These are phyloP conservation scores for Phellopilus nigrolimitatus DNA, from an alignment of 1,284 basidiomycete species.

Conservation along the genomic window DNA sequence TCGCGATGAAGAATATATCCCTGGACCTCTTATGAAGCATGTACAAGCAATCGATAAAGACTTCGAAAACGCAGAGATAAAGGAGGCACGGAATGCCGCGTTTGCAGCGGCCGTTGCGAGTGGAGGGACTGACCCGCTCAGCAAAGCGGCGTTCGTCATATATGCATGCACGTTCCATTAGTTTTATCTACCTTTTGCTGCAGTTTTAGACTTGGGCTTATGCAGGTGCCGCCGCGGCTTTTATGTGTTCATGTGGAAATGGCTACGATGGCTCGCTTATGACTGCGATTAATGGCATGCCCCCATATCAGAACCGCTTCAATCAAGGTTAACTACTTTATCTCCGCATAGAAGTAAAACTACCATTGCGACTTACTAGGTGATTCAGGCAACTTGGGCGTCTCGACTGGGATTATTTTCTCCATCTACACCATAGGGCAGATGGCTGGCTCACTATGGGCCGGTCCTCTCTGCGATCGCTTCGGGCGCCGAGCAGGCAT, in stretches of 20 bases:
- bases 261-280: slow-evolving; percentile 23
- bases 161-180: slow-evolving; percentile 20
- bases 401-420: slow-evolving; percentile 25
- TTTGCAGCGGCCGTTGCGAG: slow-evolving; percentile 18
- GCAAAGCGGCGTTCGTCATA: slow-evolving; percentile 19
- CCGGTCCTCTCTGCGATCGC: slow-evolving; percentile 24
- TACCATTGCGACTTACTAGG: too few relatives aligned
- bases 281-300: slow-evolving; percentile 24
- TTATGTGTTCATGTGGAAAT: slow-evolving; percentile 21
- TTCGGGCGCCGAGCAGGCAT: slow-evolving; percentile 33
- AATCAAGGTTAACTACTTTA: slow-evolving; percentile 12
- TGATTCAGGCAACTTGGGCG: slow-evolving; percentile 17
- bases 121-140: slow-evolving; percentile 18
- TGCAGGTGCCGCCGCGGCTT: slow-evolving; percentile 20
- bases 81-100: slow-evolving; percentile 9
- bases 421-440: slow-evolving; percentile 26
- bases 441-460: slow-evolving; percentile 26
- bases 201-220: background rate
- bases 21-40: background rate
- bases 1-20: slow-evolving; percentile 1
- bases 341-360: background rate
- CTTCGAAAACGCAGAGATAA: slow-evolving; percentile 10
- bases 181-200: background rate
- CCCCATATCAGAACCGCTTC: slow-evolving; percentile 12
- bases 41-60: background rate